A percentile compares a stretch with the other conserved stretches of the same genome.
phyloP scores from a whole-genome alignment of 495 filamentous ascomycete species.

The Parathielavia appendiculata region DNA sequence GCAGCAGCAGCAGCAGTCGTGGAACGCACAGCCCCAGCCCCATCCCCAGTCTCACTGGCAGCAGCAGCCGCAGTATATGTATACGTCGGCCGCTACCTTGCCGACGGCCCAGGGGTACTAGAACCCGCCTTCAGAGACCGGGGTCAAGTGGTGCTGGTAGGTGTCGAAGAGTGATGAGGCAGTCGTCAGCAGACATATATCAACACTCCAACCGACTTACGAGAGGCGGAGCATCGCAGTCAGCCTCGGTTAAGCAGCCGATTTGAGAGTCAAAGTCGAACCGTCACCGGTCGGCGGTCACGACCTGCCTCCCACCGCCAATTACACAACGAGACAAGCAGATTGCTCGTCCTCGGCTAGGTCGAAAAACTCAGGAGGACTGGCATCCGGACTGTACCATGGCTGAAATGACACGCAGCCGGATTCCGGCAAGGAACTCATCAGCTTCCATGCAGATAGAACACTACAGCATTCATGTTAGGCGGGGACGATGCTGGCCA shows the following conservation, averaged over 20 bases:
- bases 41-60: too few relatives aligned
- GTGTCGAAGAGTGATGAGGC: too few relatives aligned
- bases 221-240: too few relatives aligned
- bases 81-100: too few relatives aligned
- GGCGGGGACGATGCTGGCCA: not conserved
- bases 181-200: constrained; percentile 1
- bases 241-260: not conserved
- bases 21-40: too few relatives aligned
- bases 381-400: too few relatives aligned
- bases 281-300: not conserved
- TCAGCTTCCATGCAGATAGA: not conserved
- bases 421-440: not conserved
- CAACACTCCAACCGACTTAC: not conserved
- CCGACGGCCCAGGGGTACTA: too few relatives aligned
- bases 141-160: too few relatives aligned
- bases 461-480: not conserved
- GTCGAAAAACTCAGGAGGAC: too few relatives aligned
- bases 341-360: not conserved
- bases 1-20: too few relatives aligned
- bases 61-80: too few relatives aligned
- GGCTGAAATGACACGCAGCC: not conserved
- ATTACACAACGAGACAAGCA: not conserved
- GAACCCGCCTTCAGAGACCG: too few relatives aligned
- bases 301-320: not conserved
- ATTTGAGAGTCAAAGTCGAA: not conserved